phyloP scores from a whole-genome alignment of 2,329 filamentous ascomycete species.

The Lasiodiplodia sp. region DNA sequence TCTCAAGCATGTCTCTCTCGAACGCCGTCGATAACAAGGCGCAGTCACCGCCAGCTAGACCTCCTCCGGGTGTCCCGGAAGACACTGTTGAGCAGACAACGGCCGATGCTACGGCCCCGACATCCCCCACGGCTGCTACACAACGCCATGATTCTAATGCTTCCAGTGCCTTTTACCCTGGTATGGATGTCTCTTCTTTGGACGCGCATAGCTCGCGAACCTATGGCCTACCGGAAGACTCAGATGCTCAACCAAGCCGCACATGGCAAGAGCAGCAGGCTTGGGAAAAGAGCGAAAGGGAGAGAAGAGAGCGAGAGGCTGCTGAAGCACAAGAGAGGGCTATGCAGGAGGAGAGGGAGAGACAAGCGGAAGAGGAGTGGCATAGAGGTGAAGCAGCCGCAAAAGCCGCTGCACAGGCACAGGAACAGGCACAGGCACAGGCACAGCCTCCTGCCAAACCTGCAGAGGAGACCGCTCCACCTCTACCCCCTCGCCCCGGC shows the following conservation, averaged over 20 bases:
- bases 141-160: constrained; percentile 37
- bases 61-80: neutral
- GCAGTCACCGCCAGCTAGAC: constrained; percentile 30
- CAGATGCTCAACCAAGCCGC: constrained; percentile 31
- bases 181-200: constrained; percentile 39
- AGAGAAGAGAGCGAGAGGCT: constrained; percentile 37
- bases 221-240: constrained; percentile 35
- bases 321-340: constrained; percentile 35
- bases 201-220: constrained; percentile 39
- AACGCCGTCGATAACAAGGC: constrained; percentile 32
- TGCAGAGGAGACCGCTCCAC: constrained; percentile 37
- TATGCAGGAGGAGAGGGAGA: constrained; percentile 37
- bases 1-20: constrained; percentile 47
- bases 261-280: constrained; percentile 44
- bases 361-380: constrained; percentile 39
- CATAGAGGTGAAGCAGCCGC: constrained; percentile 34
- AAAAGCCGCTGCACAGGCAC: constrained; percentile 31
- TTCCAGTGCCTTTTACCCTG: constrained; percentile 41
- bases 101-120: neutral
- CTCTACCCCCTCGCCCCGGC: constrained; percentile 42
- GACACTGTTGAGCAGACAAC: neutral
- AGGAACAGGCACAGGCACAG: neutral
- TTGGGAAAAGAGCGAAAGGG: constrained; percentile 40
- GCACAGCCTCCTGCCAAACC: neutral
- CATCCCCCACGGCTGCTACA: constrained; percentile 30